Evolutionary conservation across 2,329 filamentous ascomycete genomes (phyloP), one percentile per base, ranked within the genome.

Genomic region (Rhynchosporium agropyri): DNA sequence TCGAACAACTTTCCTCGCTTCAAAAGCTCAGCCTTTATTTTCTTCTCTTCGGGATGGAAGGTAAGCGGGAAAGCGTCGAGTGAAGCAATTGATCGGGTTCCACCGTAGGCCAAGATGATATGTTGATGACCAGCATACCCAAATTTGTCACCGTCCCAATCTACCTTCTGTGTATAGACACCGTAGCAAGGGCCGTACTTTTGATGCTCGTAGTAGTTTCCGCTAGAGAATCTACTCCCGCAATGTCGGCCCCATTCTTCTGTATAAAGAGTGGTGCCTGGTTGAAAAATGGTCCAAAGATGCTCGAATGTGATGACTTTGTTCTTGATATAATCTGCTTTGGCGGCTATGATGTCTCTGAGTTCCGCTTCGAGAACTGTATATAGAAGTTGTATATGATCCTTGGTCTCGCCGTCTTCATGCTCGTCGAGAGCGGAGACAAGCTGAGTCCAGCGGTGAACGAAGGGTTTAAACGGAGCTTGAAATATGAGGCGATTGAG

Each of bases 391-490:
- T 76, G 69, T 2, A 84, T 70, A 66, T 85, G 81, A 36, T 78
- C 74, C 51, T 77, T 80, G 1, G 79, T 80, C 20, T 71, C 74
- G 3, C 73, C 68, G 15, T 85, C 81, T 1, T 75, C 70, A 7
- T 77, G 68, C 38, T 78, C 76, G 9, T 79, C 71, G 49, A 78
- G 74, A 29, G 79, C 77, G 3, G 75, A 71, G 9, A 72, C 68
- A 43, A 87, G 78, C 6, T 76, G 70, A 1, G 79, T 76, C 86
- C 87, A 90, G 38, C 87, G 81, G 73, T 91, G 86, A 46, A 89
- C 83, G 55, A 91, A 84, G 0, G 84, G 83, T 67, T 83, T 77
- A 65, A 89, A 90, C 0, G 84, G 85, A 0, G 81, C 81, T 7
- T 76, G 73, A 64, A 90, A 89, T 61, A 84, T 83, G 1, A 90